These are phyloP conservation scores for Sisymbrium altissimum DNA, from an alignment of 345 rosid species.

Conservation along the genomic window DNA sequence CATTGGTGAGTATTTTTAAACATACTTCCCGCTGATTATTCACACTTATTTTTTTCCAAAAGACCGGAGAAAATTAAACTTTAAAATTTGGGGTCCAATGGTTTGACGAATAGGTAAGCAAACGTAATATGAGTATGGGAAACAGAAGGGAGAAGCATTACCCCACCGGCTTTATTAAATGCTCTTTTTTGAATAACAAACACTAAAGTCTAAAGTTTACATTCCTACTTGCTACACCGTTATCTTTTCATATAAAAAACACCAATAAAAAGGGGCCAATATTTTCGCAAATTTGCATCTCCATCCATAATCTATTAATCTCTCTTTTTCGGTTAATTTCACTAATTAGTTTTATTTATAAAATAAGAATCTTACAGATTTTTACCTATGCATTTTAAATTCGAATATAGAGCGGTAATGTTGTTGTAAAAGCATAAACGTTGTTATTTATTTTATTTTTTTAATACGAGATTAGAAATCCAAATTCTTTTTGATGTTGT, in stretches of 20 bases:
- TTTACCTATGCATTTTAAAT: not conserved
- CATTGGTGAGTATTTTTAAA: not conserved
- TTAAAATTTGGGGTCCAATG: no score
- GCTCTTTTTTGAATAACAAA: constrained; percentile 9
- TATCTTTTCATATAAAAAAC: not conserved
- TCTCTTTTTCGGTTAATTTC: no score
- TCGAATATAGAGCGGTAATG: not conserved
- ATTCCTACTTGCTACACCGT: constrained; percentile 16
- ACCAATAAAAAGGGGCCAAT: not conserved
- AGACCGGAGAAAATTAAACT: no score
- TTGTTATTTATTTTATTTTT: no score
- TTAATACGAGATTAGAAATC: not conserved
- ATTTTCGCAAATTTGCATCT: no score
- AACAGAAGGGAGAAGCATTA: constrained; percentile 24
- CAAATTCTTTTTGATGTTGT: not conserved
- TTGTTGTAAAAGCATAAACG: no score
- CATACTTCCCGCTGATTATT: constrained; percentile 13
- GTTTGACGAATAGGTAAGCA: constrained; percentile 4
- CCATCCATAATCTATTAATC: no score
- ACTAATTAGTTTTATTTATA: no score
- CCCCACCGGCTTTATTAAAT: constrained; percentile 22
- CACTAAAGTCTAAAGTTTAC: constrained; percentile 13
- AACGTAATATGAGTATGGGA: constrained; percentile 22
- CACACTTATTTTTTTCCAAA: not conserved
- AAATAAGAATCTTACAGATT: no score